Percentiles rank a stretch among this genome's conserved stretches.
Evolutionary conservation across 1,139 yeast genomes (phyloP).

Genomic region (Suhomyces choctaworum): DNA sequence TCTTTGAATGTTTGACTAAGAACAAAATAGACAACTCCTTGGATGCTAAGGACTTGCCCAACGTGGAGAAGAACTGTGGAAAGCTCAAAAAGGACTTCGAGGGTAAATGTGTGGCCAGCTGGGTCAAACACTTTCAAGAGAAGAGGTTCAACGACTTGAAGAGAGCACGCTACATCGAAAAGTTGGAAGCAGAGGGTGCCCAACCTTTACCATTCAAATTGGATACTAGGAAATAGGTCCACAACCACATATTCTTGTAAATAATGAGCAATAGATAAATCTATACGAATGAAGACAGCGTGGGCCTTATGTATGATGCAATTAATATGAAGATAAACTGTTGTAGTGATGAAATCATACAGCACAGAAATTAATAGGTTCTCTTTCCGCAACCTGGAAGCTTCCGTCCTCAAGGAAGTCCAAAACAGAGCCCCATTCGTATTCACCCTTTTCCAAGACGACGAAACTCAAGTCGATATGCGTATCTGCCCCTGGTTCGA

Average conservation of each 20-base stretch:
- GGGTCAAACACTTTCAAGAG: constrained; percentile 50
- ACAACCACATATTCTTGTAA: constrained; percentile 16
- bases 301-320: too few species aligned
- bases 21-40: constrained; percentile 48
- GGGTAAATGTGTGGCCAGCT: constrained; percentile 44
- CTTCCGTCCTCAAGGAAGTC: constrained; percentile 42
- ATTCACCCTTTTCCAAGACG: constrained; percentile 68
- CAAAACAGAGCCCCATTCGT: constrained; percentile 74
- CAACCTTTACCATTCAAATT: constrained; percentile 49
- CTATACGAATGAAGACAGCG: too few species aligned
- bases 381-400: constrained; percentile 29
- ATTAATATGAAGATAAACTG: too few species aligned
- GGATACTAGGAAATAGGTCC: constrained; percentile 21
- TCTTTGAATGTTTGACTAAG: constrained; percentile 41
- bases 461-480: constrained; percentile 54
- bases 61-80: constrained; percentile 41
- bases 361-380: constrained; percentile 25
- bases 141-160: constrained; percentile 46
- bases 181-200: constrained; percentile 50
- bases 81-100: constrained; percentile 35
- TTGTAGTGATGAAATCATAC: too few species aligned
- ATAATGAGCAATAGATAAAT: constrained; percentile 10
- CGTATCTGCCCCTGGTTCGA: constrained; percentile 45
- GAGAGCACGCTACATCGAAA: constrained; percentile 43
- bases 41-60: constrained; percentile 36